Evolutionary conservation across 1,284 basidiomycete genomes (phyloP).

Genomic region (Trichosporon inkin): DNA sequence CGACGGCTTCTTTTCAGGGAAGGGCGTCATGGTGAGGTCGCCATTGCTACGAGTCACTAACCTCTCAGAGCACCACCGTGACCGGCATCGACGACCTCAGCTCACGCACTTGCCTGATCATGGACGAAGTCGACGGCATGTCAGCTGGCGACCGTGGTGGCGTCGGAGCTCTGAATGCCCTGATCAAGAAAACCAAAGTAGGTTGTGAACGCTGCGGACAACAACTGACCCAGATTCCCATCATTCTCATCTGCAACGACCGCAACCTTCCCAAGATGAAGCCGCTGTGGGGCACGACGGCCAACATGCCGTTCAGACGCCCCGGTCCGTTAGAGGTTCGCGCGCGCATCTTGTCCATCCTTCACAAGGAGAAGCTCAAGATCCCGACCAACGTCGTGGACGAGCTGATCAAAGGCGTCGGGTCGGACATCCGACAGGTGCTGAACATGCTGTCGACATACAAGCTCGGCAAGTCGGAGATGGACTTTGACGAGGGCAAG

Average conservation of each 20-base stretch:
- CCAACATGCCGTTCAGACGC: conserved; percentile 68
- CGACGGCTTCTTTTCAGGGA: conserved; percentile 76
- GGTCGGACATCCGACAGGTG: conserved; percentile 93
- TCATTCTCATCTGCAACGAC: conserved; percentile 98
- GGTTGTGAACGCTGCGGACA: background rate
- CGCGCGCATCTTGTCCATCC: conserved; percentile 80
- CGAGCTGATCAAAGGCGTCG: conserved; percentile 79
- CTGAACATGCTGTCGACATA: conserved; percentile 98
- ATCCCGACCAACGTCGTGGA: conserved; percentile 85
- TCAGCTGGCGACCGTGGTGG: conserved; percentile 95
- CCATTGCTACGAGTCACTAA: background rate
- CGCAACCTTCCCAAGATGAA: conserved; percentile 80
- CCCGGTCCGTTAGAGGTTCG: conserved; percentile 70
- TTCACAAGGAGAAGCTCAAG: conserved; percentile 91
- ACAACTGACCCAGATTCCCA: conserved; percentile 65
- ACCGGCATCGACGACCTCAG: conserved; percentile 65
- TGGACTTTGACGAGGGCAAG: conserved; percentile 90
- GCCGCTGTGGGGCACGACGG: conserved; percentile 72
- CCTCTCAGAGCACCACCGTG: conserved; percentile 59
- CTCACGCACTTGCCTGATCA: conserved; percentile 81
- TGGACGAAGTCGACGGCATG: conserved; percentile 99
- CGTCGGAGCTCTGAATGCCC: conserved; percentile 81
- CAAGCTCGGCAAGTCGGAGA: conserved; percentile 71
- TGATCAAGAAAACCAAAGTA: conserved; percentile 92
- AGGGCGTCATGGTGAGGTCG: conserved; percentile 53